Percentiles rank a stretch among this genome's conserved stretches.
Evolutionary conservation across 2,329 filamentous ascomycete species (phyloP).

Genomic region (Sporothrix brasiliensis): DNA sequence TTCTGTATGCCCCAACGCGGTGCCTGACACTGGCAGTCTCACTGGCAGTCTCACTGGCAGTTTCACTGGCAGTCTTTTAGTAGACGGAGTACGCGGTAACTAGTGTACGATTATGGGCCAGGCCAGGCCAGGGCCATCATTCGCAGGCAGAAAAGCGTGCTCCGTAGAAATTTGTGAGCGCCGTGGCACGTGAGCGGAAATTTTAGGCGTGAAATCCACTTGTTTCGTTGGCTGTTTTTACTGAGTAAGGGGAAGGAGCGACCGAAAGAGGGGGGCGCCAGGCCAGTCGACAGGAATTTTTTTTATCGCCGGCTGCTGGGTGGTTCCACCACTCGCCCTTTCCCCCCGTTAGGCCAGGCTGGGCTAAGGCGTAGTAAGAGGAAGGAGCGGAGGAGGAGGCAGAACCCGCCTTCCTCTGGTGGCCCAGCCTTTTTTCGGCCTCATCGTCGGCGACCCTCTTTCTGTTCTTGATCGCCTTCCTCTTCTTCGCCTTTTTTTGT

Average conservation of each 20-base stretch:
- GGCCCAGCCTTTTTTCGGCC: constrained; percentile 27
- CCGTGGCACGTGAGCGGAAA: constrained; percentile 26
- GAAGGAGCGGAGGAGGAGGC: constrained; percentile 30
- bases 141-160: constrained; percentile 13
- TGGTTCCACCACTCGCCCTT: constrained; percentile 19
- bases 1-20: not conserved
- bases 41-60: too few species aligned
- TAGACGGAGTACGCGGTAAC: constrained; percentile 11
- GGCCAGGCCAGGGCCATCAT: constrained; percentile 1
- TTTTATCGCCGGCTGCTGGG: constrained; percentile 27
- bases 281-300: constrained; percentile 26
- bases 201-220: constrained; percentile 2
- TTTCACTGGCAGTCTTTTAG: not conserved
- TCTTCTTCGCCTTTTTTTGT: not conserved
- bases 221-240: not conserved
- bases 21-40: not conserved
- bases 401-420: constrained; percentile 26
- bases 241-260: constrained; percentile 1
- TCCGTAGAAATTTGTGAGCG: constrained; percentile 10
- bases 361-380: constrained; percentile 15
- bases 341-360: constrained; percentile 21
- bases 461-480: constrained; percentile 10
- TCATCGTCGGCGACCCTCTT: constrained; percentile 25
- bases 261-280: not conserved
- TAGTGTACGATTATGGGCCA: not conserved